A percentile compares a stretch with the other conserved stretches of the same genome.
Evolutionary conservation across 2,329 filamentous ascomycete species (phyloP).

Genomic region (Neonectria magnoliae): DNA sequence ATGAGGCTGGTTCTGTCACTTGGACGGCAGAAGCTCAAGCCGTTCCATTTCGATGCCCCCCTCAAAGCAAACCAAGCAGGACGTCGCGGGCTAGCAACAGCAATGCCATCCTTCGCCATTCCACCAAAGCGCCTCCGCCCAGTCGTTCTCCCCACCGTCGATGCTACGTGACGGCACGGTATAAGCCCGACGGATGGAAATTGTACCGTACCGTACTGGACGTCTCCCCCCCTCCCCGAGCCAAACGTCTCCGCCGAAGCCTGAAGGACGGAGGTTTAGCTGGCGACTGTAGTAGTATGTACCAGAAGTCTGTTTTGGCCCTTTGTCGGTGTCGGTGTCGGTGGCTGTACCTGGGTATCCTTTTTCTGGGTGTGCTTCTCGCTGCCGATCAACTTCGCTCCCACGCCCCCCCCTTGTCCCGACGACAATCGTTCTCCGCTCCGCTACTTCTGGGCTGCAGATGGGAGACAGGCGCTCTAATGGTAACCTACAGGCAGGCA

Average conservation of each 20-base stretch:
- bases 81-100: not conserved
- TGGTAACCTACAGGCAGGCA: slow-evolving; percentile 19
- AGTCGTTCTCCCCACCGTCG: slow-evolving; percentile 35
- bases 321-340: not conserved
- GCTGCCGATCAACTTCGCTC: not conserved
- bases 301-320: not conserved
- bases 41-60: not conserved
- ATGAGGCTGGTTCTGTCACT: not conserved
- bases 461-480: slow-evolving; percentile 13
- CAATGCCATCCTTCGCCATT: slow-evolving; percentile 10
- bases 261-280: too few species aligned
- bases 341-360: not conserved
- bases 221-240: not conserved
- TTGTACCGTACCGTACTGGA: not conserved
- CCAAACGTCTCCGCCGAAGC: not conserved
- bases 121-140: slow-evolving; percentile 27
- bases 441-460: slow-evolving; percentile 24
- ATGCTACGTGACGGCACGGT: slow-evolving; percentile 33
- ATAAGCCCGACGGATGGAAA: not conserved
- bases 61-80: not conserved
- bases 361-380: not conserved
- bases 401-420: not conserved
- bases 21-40: not conserved
- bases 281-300: not conserved
- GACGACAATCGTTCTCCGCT: slow-evolving; percentile 1